Percentiles rank a stretch among this genome's conserved stretches.
phyloP scores from a whole-genome alignment of 495 filamentous ascomycete species.

The Hypoxylon trugodes region DNA sequence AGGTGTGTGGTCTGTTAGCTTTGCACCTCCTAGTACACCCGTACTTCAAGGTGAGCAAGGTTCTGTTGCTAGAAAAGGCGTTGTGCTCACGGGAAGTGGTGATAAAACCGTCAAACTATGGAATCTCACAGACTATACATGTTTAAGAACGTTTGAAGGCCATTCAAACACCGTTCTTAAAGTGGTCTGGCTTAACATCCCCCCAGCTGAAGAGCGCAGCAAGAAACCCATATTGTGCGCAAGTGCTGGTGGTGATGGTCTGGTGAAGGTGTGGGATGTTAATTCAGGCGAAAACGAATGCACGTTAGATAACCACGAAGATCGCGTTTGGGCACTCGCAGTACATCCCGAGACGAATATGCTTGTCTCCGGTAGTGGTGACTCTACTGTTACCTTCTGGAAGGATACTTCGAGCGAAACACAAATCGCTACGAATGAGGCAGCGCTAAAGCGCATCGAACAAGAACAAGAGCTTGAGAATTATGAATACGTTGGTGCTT shows the following conservation, averaged over 20 bases:
- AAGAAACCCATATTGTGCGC: slow-evolving; percentile 72
- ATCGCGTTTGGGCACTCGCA: slow-evolving; percentile 88
- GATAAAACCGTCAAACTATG: slow-evolving; percentile 97
- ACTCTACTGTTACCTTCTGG: slow-evolving; percentile 94
- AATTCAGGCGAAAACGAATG: slow-evolving; percentile 78
- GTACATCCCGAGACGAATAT: slow-evolving; percentile 71
- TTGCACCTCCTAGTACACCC: slow-evolving; percentile 80
- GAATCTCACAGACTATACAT: slow-evolving; percentile 92
- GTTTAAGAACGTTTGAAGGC: slow-evolving; percentile 91
- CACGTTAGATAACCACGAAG: slow-evolving; percentile 95
- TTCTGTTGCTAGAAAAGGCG: slow-evolving; percentile 70
- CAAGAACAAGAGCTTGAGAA: slow-evolving; percentile 94
- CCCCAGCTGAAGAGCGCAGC: slow-evolving; percentile 54
- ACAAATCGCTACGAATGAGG: slow-evolving; percentile 70
- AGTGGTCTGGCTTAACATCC: slow-evolving; percentile 83
- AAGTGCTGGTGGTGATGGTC: slow-evolving; percentile 90
- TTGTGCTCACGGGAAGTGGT: slow-evolving; percentile 86
- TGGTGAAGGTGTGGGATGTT: slow-evolving; percentile 95
- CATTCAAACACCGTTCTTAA: slow-evolving; percentile 96
- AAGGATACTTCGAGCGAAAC: slow-evolving; percentile 87
- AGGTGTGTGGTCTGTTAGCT: slow-evolving; percentile 94
- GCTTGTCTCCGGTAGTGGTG: slow-evolving; percentile 87
- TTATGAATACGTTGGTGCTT: slow-evolving; percentile 82
- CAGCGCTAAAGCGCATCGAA: slow-evolving; percentile 81
- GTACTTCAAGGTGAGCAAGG: slow-evolving; percentile 74